These are phyloP conservation scores for Sclerotinia trifoliorum DNA, from an alignment of 2,329 filamentous ascomycete species.

Conservation along the genomic window DNA sequence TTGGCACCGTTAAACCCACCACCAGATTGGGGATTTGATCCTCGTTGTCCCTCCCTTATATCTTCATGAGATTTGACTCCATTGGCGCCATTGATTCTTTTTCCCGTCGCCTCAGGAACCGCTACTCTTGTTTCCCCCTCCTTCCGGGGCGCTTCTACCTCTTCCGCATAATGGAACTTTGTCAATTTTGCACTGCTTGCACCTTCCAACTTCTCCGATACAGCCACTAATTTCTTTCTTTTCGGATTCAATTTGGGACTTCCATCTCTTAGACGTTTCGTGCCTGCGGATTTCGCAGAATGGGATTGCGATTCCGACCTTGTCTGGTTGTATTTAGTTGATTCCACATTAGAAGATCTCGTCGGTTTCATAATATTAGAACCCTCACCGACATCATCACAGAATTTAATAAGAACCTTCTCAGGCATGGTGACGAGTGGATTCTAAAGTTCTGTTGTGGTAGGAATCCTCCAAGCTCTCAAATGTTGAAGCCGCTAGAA, in stretches of 20 bases:
- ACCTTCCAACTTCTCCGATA: slow-evolving; percentile 32
- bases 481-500: not conserved
- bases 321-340: slow-evolving; percentile 31
- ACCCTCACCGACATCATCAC: slow-evolving; percentile 33
- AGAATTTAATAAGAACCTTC: slow-evolving; percentile 44
- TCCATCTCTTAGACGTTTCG: slow-evolving; percentile 31
- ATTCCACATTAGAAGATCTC: not conserved
- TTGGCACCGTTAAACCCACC: not conserved
- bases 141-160: slow-evolving; percentile 2
- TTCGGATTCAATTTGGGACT: slow-evolving; percentile 31
- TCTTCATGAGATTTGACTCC: not conserved
- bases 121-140: not conserved
- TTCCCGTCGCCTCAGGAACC: not conserved
- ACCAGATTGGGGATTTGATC: slow-evolving; percentile 18
- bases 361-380: not conserved
- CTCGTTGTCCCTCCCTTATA: not conserved
- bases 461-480: not conserved
- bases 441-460: not conserved
- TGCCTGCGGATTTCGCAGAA: not conserved
- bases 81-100: not conserved
- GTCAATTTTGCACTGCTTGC: slow-evolving; percentile 17
- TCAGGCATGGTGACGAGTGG: slow-evolving; percentile 42
- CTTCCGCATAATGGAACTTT: slow-evolving; percentile 1
- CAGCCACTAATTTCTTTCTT: slow-evolving; percentile 33
- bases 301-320: slow-evolving; percentile 16